These are phyloP conservation scores for Bipolaris bicolor DNA, from an alignment of 2,329 filamentous ascomycete species.

Conservation along the genomic window DNA sequence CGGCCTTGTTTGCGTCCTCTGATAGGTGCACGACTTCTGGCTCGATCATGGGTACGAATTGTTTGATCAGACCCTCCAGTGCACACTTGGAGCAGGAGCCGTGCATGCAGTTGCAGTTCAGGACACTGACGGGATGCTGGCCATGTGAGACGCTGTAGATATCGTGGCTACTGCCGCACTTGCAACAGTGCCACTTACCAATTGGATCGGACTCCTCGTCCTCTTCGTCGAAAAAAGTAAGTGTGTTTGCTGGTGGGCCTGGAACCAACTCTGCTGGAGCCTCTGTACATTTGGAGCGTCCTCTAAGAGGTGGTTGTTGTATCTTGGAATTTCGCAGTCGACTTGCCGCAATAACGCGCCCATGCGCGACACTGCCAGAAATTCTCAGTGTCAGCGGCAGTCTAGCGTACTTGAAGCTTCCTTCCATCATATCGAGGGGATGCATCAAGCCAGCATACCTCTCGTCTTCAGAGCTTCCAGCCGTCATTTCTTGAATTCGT, in stretches of 20 bases:
- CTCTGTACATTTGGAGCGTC: neutral
- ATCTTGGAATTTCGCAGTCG: neutral
- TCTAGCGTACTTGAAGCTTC: constrained; percentile 3
- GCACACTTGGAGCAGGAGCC: constrained; percentile 32
- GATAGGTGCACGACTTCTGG: constrained; percentile 25
- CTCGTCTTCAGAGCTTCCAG: neutral
- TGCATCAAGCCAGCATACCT: neutral
- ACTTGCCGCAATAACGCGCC: constrained; percentile 4
- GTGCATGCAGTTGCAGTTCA: constrained; percentile 36
- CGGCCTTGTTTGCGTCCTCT: constrained; percentile 9
- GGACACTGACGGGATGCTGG: constrained; percentile 25
- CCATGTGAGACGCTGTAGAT: constrained; percentile 12
- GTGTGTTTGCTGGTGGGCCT: neutral
- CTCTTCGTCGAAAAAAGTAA: neutral
- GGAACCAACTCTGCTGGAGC: too few species aligned
- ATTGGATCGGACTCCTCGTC: neutral
- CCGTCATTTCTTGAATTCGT: neutral
- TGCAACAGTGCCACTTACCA: constrained; percentile 22
- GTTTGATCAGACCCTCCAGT: constrained; percentile 25
- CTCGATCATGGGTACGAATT: constrained; percentile 36
- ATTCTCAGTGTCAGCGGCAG: constrained; percentile 4
- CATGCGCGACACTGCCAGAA: constrained; percentile 10
- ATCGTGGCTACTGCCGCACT: constrained; percentile 9
- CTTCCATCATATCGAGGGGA: neutral
- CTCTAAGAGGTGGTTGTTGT: neutral